A percentile compares a stretch with the other conserved stretches of the same genome.
These are phyloP conservation scores for Fusarium buxicola DNA, from an alignment of 2,329 filamentous ascomycete genomes.

Conservation along the genomic window DNA sequence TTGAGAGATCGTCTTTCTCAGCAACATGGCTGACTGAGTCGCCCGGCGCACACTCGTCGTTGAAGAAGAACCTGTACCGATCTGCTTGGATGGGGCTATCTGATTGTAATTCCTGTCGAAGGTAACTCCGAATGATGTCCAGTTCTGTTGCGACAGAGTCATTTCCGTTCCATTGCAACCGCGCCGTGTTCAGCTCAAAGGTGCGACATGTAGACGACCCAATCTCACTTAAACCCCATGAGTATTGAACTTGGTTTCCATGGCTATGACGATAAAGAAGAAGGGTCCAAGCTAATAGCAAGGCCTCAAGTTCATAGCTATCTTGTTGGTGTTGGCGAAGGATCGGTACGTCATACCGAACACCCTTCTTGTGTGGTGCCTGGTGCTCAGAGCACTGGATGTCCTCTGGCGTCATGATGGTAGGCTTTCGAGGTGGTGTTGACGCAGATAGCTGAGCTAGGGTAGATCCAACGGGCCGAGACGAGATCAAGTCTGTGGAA, in stretches of 20 bases:
- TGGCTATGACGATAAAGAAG: conserved; percentile 42
- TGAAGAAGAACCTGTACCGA: conserved; percentile 34
- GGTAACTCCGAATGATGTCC: conserved; percentile 27
- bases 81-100: conserved; percentile 10
- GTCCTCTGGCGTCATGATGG: conserved; percentile 31
- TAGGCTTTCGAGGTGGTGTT: neutral
- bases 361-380: conserved; percentile 22
- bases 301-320: conserved; percentile 27
- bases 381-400: conserved; percentile 16
- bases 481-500: neutral
- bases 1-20: conserved; percentile 24
- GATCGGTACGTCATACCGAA: conserved; percentile 36
- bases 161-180: conserved; percentile 34
- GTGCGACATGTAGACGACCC: conserved; percentile 24
- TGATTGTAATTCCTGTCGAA: conserved; percentile 27
- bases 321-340: conserved; percentile 26
- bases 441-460: conserved; percentile 1
- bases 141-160: conserved; percentile 35
- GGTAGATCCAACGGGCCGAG: conserved; percentile 4
- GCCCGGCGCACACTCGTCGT: conserved; percentile 36
- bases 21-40: conserved; percentile 22
- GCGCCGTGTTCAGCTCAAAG: conserved; percentile 40
- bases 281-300: conserved; percentile 41
- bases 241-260: conserved; percentile 40
- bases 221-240: conserved; percentile 36